phyloP scores from a whole-genome alignment of 192 early-diverging fungal genomes.

The Chytriomyces sp. region DNA sequence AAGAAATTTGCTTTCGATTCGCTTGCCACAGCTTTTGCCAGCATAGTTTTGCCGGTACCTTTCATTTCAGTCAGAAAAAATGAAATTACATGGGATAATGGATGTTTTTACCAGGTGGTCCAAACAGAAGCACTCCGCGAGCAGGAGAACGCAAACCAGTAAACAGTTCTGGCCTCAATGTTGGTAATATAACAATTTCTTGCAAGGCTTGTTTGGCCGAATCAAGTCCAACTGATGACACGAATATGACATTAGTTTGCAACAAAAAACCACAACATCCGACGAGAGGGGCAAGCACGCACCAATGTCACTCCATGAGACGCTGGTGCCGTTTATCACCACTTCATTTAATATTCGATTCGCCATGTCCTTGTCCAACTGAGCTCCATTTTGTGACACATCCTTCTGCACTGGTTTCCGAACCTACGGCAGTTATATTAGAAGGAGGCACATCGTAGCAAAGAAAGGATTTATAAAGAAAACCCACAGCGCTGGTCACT shows the following conservation, averaged over 20 bases:
- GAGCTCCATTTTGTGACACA: not conserved
- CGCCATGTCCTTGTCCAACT: constrained; percentile 47
- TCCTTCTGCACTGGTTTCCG: not conserved
- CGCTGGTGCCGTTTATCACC: constrained; percentile 48
- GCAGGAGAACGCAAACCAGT: constrained; percentile 59
- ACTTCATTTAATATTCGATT: constrained; percentile 60
- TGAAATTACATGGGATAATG: not conserved
- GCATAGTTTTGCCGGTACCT: constrained; percentile 65
- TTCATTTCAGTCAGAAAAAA: not conserved
- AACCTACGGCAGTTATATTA: constrained; percentile 11
- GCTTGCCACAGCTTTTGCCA: constrained; percentile 59
- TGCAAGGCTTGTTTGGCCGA: constrained; percentile 55
- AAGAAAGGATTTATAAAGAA: no score
- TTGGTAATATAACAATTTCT: constrained; percentile 64
- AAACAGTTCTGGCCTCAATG: constrained; percentile 61
- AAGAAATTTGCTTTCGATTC: constrained; percentile 64
- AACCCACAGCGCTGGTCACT: no score
- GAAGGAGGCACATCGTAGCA: not conserved
- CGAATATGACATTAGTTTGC: not conserved
- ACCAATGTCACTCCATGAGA: constrained; percentile 61
- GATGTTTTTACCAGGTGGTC: constrained; percentile 45
- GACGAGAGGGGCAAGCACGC: not conserved
- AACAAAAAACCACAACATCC: not conserved
- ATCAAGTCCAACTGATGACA: constrained; percentile 49
- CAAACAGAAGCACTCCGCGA: constrained; percentile 58